These are phyloP conservation scores for Royoungia palumana DNA, from an alignment of 768 basidiomycete genomes.

Conservation along the genomic window DNA sequence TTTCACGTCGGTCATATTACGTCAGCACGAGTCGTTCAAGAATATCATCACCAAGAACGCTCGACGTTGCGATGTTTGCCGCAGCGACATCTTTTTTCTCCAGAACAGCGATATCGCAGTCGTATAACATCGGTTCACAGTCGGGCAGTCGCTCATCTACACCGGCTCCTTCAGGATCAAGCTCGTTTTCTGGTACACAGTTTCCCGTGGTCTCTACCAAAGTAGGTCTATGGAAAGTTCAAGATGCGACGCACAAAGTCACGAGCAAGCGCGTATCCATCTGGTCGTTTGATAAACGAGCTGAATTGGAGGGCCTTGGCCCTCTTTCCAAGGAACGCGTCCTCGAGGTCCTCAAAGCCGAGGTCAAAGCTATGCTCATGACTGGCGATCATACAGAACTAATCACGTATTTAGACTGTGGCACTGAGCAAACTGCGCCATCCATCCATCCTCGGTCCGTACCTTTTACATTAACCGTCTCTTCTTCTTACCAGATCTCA, in stretches of 20 bases:
- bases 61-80: slow-evolving; percentile 54
- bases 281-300: slow-evolving; percentile 88
- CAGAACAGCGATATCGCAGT: slow-evolving; percentile 76
- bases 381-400: slow-evolving; percentile 1
- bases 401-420: slow-evolving; percentile 55
- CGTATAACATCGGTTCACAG: slow-evolving; percentile 59
- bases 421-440: slow-evolving; percentile 84
- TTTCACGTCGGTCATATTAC: slow-evolving; percentile 4
- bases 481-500: slow-evolving; percentile 3
- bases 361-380: slow-evolving; percentile 50
- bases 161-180: slow-evolving; percentile 32
- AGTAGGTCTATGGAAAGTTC: slow-evolving; percentile 88
- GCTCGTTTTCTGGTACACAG: slow-evolving; percentile 33
- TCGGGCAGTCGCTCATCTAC: slow-evolving; percentile 38
- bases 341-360: slow-evolving; percentile 83
- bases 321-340: slow-evolving; percentile 66
- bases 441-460: slow-evolving; percentile 83
- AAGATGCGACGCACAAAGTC: slow-evolving; percentile 82
- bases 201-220: slow-evolving; percentile 44
- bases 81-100: slow-evolving; percentile 82
- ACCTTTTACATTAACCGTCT: background rate
- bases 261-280: slow-evolving; percentile 89
- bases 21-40: slow-evolving; percentile 1
- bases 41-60: background rate
- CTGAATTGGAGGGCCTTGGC: slow-evolving; percentile 69